Base-by-base conservation (phyloP, 1,139 yeast species). In the Lodderomyces oxycetoniae region DNA sequence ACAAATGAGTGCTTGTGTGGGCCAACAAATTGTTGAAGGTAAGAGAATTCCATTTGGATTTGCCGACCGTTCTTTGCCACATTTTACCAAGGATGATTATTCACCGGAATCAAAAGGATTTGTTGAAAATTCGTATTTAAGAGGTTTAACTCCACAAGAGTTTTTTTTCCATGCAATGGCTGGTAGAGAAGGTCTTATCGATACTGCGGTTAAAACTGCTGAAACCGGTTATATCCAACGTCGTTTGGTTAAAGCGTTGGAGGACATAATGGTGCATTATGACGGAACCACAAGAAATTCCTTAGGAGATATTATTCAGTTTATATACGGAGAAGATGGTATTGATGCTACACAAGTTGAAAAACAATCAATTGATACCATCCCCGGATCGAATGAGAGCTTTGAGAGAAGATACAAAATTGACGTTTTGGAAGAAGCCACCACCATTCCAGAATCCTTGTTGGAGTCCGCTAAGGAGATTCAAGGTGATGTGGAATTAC, bases 81-180 rank as follows among this genome's bases (percentile, higher is more conserved):
- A 93, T 63, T 93, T 93, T 57, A 87, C 97, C 7, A 91, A 91
- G 60, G 98, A 93, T 64, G 98, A 91, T 59, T 91, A 91, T 59
- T 85, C 96, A 37, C 97, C 98, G 20, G 98, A 91, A 62, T 88
- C 96, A 3, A 87, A 88, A 57, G 99, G 99, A 45, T 93, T 93
- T 51, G 95, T 93, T 46, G 98, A 91, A 61, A 93, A 93, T 55
- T 93, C 98, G 9, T 93, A 91, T 53, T 73, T 91, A 55, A 80
- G 98, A 71, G 99, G 99, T 28, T 73, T 93, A 53, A 91, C 98
- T 11, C 99, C 99, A 26, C 98, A 91, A 63, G 98, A 93, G 61
- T 93, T 93, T 61, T 93, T 93, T 58, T 91, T 91, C 83, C 99
- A 93, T 60, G 98, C 98, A 36, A 93, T 93, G 98, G 98, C 98